These are phyloP conservation scores for Pestalotiopsis sp. DNA, from an alignment of 2,329 filamentous ascomycete genomes.

Conservation along the genomic window DNA sequence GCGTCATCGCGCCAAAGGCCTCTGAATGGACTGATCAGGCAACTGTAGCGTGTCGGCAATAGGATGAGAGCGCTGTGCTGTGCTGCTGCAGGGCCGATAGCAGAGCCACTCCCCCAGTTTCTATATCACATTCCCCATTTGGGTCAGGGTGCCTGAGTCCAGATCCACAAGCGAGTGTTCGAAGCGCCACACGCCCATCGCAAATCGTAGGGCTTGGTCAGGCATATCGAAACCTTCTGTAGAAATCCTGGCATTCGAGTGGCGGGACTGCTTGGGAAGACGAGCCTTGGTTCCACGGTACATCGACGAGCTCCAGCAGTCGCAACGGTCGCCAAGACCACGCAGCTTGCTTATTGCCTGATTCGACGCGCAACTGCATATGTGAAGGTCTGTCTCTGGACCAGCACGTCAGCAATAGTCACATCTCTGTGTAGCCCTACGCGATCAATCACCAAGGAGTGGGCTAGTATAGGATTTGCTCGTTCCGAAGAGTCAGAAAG, in stretches of 20 bases:
- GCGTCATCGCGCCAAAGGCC: slow-evolving; percentile 3
- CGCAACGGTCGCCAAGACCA: neutral
- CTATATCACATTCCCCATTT: slow-evolving; percentile 13
- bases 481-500: neutral
- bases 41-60: slow-evolving; percentile 8
- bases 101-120: slow-evolving; percentile 10
- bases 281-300: neutral
- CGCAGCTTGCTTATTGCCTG: slow-evolving; percentile 1
- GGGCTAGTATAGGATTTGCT: neutral
- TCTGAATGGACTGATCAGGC: slow-evolving; percentile 8
- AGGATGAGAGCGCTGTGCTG: neutral
- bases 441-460: neutral
- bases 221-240: neutral
- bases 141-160: slow-evolving; percentile 5
- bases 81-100: slow-evolving; percentile 6
- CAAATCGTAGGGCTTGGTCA: neutral
- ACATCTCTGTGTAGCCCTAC: neutral
- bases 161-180: slow-evolving; percentile 4
- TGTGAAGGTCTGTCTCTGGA: slow-evolving; percentile 1
- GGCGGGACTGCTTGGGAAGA: neutral
- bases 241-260: neutral
- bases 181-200: slow-evolving; percentile 2
- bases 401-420: slow-evolving; percentile 8
- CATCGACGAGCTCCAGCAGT: neutral
- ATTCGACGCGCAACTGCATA: slow-evolving; percentile 3